Base-by-base conservation (phyloP, 441 rosid species). In the Pelargonium myrrhifolium region DNA sequence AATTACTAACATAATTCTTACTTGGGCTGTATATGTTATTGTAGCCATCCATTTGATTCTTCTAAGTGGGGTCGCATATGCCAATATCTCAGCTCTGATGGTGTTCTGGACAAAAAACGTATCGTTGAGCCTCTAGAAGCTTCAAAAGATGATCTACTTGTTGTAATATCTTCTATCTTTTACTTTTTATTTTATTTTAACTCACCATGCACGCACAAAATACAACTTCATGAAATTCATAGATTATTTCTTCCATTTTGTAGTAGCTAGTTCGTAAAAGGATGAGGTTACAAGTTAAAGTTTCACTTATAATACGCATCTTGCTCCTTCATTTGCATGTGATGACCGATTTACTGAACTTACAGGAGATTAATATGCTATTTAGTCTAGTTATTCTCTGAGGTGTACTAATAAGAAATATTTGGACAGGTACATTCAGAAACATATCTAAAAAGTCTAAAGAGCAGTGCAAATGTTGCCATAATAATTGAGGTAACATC, bases 31-130 rank as follows among this genome's bases (percentile, higher is more conserved):
- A 45, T 39, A 3, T 65, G 65, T 56, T 35, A 72, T 70, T 75
- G 77, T 67, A 88, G 99, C 85, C 96, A 93, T 66, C 96, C 97
- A 20, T 93, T 91, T 77, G 99, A 93, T 85, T 91, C 99, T 59
- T 80, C 86, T 21, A 93, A 93, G 73, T 93, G 97, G 99, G 91
- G 97, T 43, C 81, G 96, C 42, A 81, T 93, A 71, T 86, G 96
- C 76, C 81, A 42, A 40, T 89, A 84, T 67, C 88, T 93, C 43
- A 64, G 71, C 35, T 64, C 75, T 5, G 92, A 83, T 65, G 88
- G 86, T 73, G 78, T 76, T 83, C 59, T 93, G 79, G 80, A 83
- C 51, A 78, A 84, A 73, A 75, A 75, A 6, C 68, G 78, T 62
- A 81, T 88, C 8, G 78, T 93, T 28, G 97, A 88, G 80, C 99